Evolutionary conservation across 352 stramenopile species (phyloP), one percentile per base, ranked within the genome.

Genomic region (Globisporangium alternatum): DNA sequence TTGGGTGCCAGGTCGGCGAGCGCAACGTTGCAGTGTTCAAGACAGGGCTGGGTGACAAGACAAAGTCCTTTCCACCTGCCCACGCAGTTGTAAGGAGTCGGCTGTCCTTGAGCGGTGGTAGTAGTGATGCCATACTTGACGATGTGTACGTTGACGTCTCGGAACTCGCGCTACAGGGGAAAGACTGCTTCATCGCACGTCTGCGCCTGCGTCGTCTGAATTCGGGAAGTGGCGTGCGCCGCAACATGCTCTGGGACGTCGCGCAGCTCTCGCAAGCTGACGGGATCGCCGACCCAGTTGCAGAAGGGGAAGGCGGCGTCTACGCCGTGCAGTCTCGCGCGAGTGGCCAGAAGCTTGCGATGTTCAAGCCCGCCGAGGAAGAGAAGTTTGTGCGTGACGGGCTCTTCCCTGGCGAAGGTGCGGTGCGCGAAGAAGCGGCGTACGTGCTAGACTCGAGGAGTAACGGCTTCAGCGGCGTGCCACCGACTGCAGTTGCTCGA

Each of bases 321-420:
- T 93, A 93, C 55, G 77, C 85, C 22, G 76, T 93, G 3, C 77
- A 86, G 48, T 90, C 80, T 57, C 75, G 77, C 31, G 78, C 76
- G 1, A 90, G 79, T 33, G 83, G 83, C 12, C 67, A 84, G 56
- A 94, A 92, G 51, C 64, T 94, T n/a, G 85, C 81, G 12, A 81
- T 94, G 59, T 94, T 92, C 64, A 94, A 94, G 55, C 85, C 85
- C 25, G 78, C 76, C 13, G 83, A 92, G 55, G 85, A 94, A 62
- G 85, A 94, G 33, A 84, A 76, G 52, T 92, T 94, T 56, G 78
- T 90, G 9, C 81, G 85, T 35, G 82, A 90, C 62, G 82, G 84
- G 10, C 74, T 93, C 3, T 64, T 76, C 33, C 69, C 73, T 21
- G 85, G 83, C n/a, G 83, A 91, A 76, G 83, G 85, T 22, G 86